Base-by-base conservation (phyloP, 768 basidiomycete species). In the Termitomyces sp. region DNA sequence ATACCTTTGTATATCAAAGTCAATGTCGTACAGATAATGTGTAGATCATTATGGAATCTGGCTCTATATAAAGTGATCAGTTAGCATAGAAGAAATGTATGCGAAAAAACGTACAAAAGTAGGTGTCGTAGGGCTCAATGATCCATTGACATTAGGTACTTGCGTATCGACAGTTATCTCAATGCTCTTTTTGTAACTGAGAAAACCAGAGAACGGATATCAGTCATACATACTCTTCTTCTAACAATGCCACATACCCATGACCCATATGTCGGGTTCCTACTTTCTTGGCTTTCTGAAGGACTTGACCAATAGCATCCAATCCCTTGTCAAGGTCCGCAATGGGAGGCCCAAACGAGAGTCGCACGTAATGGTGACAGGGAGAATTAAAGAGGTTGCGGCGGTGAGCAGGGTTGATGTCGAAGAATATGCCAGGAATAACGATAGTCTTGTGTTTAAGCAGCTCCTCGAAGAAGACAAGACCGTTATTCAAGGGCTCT, bases 391-490 rank as follows among this genome's bases (percentile, higher is more conserved):
- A 91, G 52, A 97, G 73, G 69, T 96, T 92, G 59, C 94, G 82
- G 63, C 93, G 85, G 63, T 94, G 88, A 15, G 87, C 56, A 23
- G 89, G 89, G 70, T 83, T 87, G 66, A 90, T 87, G 63, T 91
- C 89, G 62, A 93, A 93, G 77, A 93, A 94, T 62, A 90, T 90
- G 11, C 94, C 94, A 5, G 93, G 92, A 47, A 94, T 91, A 54
- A 92, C 89, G 61, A 94, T 94, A 10, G 91, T 89, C 71, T 91
- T 80, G 71, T 91, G 89, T 71, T 94, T 96, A 53, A 96, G 78
- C 44, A 94, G 75, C 70, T 94, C 94, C 66, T 96, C 94, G 66
- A 98, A 98, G 83, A 98, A 96, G 59, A 90, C 88, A 65, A 97
- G 73, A 19, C 94, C 94, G 64, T 91, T 92, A 73, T 94, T 92